A percentile compares a stretch with the other conserved stretches of the same genome.
Conservation (phyloP, 345 rosid genomes). For the Aquilaria malaccensis region DNA sequence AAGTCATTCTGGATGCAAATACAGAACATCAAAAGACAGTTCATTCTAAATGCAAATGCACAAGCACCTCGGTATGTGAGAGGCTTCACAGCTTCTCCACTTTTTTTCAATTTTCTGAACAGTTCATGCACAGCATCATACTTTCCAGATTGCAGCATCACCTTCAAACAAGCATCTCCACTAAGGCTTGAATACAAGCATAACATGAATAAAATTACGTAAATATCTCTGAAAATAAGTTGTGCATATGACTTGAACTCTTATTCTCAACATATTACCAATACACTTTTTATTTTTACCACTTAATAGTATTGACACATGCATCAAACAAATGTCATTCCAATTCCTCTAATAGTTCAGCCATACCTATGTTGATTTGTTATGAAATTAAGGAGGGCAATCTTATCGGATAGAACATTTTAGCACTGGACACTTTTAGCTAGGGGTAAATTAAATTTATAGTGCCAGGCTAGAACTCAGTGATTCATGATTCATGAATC, state of each 20-base stretch:
- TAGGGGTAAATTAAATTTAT: too few relatives aligned
- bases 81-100: constrained; percentile 68
- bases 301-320: too few relatives aligned
- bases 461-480: too few relatives aligned
- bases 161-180: constrained; percentile 61
- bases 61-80: constrained; percentile 68
- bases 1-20: constrained; percentile 2
- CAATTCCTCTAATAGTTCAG: too few relatives aligned
- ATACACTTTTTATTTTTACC: too few relatives aligned
- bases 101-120: constrained; percentile 67
- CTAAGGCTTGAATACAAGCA: constrained; percentile 43
- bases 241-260: too few relatives aligned
- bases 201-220: neutral
- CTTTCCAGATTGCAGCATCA: constrained; percentile 85
- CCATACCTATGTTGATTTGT: too few relatives aligned
- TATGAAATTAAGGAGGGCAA: too few relatives aligned
- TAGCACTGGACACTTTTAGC: neutral
- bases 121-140: constrained; percentile 64
- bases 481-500: constrained; percentile 7
- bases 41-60: constrained; percentile 5
- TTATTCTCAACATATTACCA: too few relatives aligned
- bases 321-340: too few relatives aligned
- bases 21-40: constrained; percentile 1
- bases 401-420: neutral
- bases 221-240: too few relatives aligned